Percentiles rank a stretch among this genome's conserved stretches.
phyloP scores from a whole-genome alignment of 202 grass and related monocot species.

The Zoysia matrella region DNA sequence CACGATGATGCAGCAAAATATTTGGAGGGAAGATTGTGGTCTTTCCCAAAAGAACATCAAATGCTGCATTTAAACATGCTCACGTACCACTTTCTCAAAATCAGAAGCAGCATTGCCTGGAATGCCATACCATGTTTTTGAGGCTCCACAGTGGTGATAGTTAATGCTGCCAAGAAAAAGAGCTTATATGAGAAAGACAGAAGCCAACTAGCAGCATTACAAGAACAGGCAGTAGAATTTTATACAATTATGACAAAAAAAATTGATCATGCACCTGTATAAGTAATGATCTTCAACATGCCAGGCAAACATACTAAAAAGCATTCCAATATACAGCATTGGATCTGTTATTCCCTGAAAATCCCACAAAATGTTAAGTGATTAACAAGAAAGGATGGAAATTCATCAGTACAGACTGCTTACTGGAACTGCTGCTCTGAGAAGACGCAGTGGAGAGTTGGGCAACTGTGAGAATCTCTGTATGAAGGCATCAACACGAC shows the following conservation, averaged over 20 bases:
- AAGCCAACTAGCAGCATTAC: constrained; percentile 24
- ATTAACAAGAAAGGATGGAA: constrained; percentile 17
- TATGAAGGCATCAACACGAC: constrained; percentile 25
- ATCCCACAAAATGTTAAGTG: constrained; percentile 29
- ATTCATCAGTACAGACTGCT: constrained; percentile 32
- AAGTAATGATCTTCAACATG: constrained; percentile 90
- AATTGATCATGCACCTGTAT: constrained; percentile 58
- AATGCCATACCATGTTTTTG: constrained; percentile 82
- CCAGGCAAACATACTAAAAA: constrained; percentile 80
- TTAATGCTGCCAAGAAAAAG: constrained; percentile 58
- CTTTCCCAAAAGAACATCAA: constrained; percentile 59
- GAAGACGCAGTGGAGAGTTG: constrained; percentile 67
- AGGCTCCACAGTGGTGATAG: constrained; percentile 82
- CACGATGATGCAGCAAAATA: constrained; percentile 60
- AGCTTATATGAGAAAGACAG: constrained; percentile 37
- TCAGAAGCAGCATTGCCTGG: constrained; percentile 74
- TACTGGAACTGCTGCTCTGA: constrained; percentile 67
- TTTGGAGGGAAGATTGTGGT: constrained; percentile 88
- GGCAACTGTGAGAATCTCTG: constrained; percentile 71
- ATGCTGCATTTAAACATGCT: constrained; percentile 51
- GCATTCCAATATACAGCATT: constrained; percentile 32
- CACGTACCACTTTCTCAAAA: constrained; percentile 74
- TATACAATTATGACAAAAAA: constrained; percentile 6
- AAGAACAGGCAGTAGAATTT: constrained; percentile 32
- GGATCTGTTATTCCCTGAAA: constrained; percentile 82